Evolutionary conservation across 768 basidiomycete genomes (phyloP).

Genomic region (Hebeloma cylindrosporum): DNA sequence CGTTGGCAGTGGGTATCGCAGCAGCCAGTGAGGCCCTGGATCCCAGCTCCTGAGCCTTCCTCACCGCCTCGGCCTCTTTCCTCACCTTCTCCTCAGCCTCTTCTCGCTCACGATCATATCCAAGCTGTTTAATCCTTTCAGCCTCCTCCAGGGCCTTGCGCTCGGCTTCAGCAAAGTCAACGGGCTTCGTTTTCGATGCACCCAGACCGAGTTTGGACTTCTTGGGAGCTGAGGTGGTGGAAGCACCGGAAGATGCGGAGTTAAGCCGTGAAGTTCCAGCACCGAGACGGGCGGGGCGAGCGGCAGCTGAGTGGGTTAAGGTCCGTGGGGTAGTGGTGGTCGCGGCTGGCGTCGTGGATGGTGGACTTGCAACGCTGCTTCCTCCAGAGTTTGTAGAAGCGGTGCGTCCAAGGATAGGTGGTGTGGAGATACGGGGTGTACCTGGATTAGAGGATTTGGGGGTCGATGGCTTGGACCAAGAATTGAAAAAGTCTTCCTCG

Average conservation of each 20-base stretch:
- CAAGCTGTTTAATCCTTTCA: slow-evolving; percentile 86
- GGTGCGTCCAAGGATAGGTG: slow-evolving; percentile 60
- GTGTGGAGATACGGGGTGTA: slow-evolving; percentile 49
- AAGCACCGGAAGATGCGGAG: slow-evolving; percentile 35
- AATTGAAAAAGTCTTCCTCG: slow-evolving; percentile 95
- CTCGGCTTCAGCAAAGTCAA: slow-evolving; percentile 96
- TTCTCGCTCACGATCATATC: slow-evolving; percentile 85
- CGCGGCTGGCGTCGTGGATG: slow-evolving; percentile 46
- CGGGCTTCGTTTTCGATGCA: slow-evolving; percentile 82
- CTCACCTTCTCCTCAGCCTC: slow-evolving; percentile 77
- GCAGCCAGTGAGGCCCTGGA: slow-evolving; percentile 31
- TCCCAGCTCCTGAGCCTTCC: slow-evolving; percentile 39
- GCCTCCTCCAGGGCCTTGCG: slow-evolving; percentile 88
- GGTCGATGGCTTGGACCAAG: slow-evolving; percentile 87
- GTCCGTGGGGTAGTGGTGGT: slow-evolving; percentile 44
- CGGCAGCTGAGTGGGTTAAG: slow-evolving; percentile 62
- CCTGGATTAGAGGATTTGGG: slow-evolving; percentile 53
- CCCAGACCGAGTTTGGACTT: slow-evolving; percentile 81
- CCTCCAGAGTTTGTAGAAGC: slow-evolving; percentile 36
- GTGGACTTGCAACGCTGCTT: slow-evolving; percentile 29
- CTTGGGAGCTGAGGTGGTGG: slow-evolving; percentile 43
- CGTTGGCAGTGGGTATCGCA: slow-evolving; percentile 21
- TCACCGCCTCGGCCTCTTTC: slow-evolving; percentile 57
- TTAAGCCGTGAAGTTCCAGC: slow-evolving; percentile 38
- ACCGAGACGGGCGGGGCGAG: slow-evolving; percentile 45